Percentiles rank a stretch among this genome's conserved stretches.
Conservation (phyloP, 352 stramenopile genomes). For the Salisapilia sapeloensis region DNA sequence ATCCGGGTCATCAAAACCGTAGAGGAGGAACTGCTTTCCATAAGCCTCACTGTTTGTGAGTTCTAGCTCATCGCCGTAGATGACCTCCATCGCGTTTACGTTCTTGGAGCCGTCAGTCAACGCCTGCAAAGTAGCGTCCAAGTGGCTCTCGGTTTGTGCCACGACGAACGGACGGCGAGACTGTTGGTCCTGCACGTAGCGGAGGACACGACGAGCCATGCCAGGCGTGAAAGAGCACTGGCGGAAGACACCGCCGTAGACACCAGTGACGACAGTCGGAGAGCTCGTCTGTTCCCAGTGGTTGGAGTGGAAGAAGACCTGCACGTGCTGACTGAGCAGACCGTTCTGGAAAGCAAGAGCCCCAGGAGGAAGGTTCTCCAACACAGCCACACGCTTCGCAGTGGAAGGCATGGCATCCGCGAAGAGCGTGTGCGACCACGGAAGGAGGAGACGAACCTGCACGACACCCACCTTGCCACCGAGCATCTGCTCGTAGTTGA, state of each 20-base stretch:
- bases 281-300: conserved; percentile 13
- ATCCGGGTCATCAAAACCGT: conserved; percentile 64
- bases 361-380: conserved; percentile 51
- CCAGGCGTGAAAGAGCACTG: conserved; percentile 42
- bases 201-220: conserved; percentile 49
- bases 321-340: conserved; percentile 47
- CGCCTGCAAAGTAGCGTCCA: conserved; percentile 26
- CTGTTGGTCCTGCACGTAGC: conserved; percentile 17
- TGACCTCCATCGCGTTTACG: conserved; percentile 39
- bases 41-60: conserved; percentile 20
- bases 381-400: conserved; percentile 37
- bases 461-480: conserved; percentile 59
- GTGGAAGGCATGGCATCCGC: conserved; percentile 30
- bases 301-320: conserved; percentile 53
- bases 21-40: conserved; percentile 84
- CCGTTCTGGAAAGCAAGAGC: conserved; percentile 48
- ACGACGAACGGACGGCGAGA: conserved; percentile 64
- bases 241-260: conserved; percentile 51
- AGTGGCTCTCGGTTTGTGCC: conserved; percentile 54
- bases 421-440: conserved; percentile 65
- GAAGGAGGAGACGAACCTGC: conserved; percentile 49
- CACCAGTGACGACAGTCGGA: conserved; percentile 32
- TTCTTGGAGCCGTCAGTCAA: conserved; percentile 3
- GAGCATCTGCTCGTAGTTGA: conserved; percentile 60
- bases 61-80: conserved; percentile 27